Percentiles rank a stretch among this genome's conserved stretches.
Conservation (phyloP, 2,329 filamentous ascomycete species). For the Aspergillus floridensis region DNA sequence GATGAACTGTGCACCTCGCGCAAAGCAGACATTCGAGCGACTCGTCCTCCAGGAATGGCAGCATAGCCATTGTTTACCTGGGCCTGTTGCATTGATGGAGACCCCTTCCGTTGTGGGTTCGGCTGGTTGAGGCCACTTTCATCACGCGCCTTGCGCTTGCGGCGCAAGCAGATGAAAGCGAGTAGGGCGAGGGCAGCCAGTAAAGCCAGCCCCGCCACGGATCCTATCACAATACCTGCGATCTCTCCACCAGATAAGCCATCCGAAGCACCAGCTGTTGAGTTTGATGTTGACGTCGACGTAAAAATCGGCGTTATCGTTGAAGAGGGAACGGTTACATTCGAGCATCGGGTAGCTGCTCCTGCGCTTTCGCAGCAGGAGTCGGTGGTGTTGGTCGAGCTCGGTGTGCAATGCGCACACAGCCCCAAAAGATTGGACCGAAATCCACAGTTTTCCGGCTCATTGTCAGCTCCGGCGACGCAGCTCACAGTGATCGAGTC, state of each 20-base stretch:
- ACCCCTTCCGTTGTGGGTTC: conserved; percentile 58
- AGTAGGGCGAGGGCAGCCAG: conserved; percentile 63
- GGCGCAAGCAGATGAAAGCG: conserved; percentile 58
- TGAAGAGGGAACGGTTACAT: conserved; percentile 69
- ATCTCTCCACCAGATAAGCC: conserved; percentile 80
- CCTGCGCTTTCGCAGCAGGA: conserved; percentile 87
- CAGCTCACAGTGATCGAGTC: conserved; percentile 72
- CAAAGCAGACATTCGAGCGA: conserved; percentile 92
- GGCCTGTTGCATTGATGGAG: conserved; percentile 45
- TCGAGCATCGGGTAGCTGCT: conserved; percentile 68
- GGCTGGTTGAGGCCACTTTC: conserved; percentile 88
- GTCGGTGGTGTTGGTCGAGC: conserved; percentile 86
- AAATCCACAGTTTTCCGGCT: conserved; percentile 84
- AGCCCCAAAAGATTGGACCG: conserved; percentile 68
- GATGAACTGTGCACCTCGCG: conserved; percentile 70
- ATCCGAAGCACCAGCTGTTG: conserved; percentile 40
- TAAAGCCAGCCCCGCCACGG: conserved; percentile 67
- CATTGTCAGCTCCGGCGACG: conserved; percentile 73
- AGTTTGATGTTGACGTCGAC: conserved; percentile 64
- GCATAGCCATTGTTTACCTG: conserved; percentile 59
- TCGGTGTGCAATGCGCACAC: conserved; percentile 80
- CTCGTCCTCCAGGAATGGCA: conserved; percentile 79
- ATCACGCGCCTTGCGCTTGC: conserved; percentile 60
- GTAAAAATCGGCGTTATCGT: conserved; percentile 63
- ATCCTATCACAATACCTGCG: conserved; percentile 84